Conservation (phyloP, 1,284 basidiomycete species). For the Cutaneotrichosporon spelunceum region DNA sequence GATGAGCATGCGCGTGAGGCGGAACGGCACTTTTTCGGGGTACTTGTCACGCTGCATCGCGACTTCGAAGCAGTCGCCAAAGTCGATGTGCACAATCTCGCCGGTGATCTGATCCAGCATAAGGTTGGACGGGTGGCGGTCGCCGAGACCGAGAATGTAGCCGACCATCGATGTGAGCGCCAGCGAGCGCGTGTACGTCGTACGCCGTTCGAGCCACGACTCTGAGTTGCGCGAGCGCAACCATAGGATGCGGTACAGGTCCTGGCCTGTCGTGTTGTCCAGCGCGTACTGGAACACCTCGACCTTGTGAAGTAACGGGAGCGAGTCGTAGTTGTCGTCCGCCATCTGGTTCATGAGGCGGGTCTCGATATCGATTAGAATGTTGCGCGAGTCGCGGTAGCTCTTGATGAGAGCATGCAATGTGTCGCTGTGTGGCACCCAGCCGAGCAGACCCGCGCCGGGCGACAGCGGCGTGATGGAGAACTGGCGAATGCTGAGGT, state of each 20-base stretch:
- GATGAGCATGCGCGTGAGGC: constrained; percentile 95
- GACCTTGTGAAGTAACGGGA: constrained; percentile 94
- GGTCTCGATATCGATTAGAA: constrained; percentile 96
- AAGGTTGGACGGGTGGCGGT: constrained; percentile 95
- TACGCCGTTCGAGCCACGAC: constrained; percentile 94
- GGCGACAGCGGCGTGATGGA: constrained; percentile 94
- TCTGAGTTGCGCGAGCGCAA: constrained; percentile 92
- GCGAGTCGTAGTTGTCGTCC: constrained; percentile 87
- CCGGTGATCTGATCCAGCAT: constrained; percentile 89
- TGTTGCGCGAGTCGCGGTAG: constrained; percentile 91
- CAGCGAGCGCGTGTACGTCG: constrained; percentile 93
- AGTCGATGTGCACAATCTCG: constrained; percentile 96
- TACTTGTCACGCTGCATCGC: constrained; percentile 97
- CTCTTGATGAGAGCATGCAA: constrained; percentile 97
- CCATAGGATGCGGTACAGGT: constrained; percentile 98
- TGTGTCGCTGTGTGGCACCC: constrained; percentile 96
- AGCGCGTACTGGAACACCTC: constrained; percentile 99
- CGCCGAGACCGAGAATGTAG: constrained; percentile 96
- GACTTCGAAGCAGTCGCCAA: constrained; percentile 91
- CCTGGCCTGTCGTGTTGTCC: constrained; percentile 98
- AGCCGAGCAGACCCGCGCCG: constrained; percentile 90
- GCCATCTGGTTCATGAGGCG: constrained; percentile 99
- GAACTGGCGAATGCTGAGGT: constrained; percentile 89
- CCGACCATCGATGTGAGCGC: constrained; percentile 96
- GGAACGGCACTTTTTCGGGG: constrained; percentile 98